These are phyloP conservation scores for Backusella liffmaniae DNA, from an alignment of 192 early-diverging fungal species.

Conservation along the genomic window DNA sequence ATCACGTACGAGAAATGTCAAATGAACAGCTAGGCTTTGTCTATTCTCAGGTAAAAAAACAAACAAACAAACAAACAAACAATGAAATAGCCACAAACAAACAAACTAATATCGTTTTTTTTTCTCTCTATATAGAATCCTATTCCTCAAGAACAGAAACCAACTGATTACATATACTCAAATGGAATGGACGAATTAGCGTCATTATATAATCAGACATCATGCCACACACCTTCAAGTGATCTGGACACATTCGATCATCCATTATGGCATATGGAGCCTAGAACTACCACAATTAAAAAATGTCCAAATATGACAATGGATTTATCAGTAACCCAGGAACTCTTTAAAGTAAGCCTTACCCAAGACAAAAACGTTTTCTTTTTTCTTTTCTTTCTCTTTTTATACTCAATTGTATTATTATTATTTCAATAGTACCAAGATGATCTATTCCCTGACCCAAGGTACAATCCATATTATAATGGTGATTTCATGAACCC, in stretches of 20 bases:
- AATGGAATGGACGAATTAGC: background rate
- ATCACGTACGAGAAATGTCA: background rate
- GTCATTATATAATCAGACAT: background rate
- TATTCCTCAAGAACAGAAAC: background rate
- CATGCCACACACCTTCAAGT: background rate
- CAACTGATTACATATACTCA: background rate
- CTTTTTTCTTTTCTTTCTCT: background rate
- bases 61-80: background rate
- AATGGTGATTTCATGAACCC: slow-evolving; percentile 3
- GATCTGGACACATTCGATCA: background rate
- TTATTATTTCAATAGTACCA: background rate
- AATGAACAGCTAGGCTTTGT: background rate
- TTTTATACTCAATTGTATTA: background rate
- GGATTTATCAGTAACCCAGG: background rate
- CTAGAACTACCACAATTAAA: background rate
- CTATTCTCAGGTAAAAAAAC: background rate
- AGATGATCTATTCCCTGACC: background rate
- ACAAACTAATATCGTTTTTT: background rate
- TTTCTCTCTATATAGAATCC: background rate
- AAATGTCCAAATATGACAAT: background rate
- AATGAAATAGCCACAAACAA: background rate
- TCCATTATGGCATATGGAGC: background rate
- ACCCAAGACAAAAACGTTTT: background rate
- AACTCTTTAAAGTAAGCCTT: background rate
- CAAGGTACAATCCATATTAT: background rate